Evolutionary conservation across 192 early-diverging fungal species (phyloP).

Genomic region (Cetraspora pellucida): DNA sequence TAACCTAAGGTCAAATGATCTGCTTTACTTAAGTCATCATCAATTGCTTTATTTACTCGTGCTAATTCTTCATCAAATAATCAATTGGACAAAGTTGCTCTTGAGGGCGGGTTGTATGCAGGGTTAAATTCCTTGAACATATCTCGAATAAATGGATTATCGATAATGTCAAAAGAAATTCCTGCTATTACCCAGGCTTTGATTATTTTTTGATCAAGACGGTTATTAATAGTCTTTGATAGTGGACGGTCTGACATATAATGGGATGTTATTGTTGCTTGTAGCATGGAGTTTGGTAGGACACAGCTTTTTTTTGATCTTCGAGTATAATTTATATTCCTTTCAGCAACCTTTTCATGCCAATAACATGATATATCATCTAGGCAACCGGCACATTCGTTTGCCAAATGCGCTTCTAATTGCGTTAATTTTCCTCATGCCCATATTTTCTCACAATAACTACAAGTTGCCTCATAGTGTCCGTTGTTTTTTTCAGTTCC

Average conservation of each 20-base stretch:
- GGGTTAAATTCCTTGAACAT: background rate
- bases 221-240: background rate
- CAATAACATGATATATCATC: background rate
- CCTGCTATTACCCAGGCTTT: background rate
- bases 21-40: background rate
- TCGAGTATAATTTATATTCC: background rate
- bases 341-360: background rate
- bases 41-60: background rate
- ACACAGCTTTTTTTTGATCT: no score
- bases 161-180: background rate
- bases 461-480: background rate
- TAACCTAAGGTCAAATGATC: background rate
- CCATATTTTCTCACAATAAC: background rate
- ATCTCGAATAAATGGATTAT: background rate
- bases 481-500: background rate
- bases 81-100: background rate
- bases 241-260: background rate
- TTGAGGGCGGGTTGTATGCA: background rate
- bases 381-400: background rate
- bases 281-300: no score
- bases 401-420: background rate
- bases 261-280: background rate
- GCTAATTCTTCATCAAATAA: background rate
- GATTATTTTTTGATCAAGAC: background rate
- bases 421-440: background rate